phyloP scores from a whole-genome alignment of 306 rosid genomes.

The Lagenaria siceraria region DNA sequence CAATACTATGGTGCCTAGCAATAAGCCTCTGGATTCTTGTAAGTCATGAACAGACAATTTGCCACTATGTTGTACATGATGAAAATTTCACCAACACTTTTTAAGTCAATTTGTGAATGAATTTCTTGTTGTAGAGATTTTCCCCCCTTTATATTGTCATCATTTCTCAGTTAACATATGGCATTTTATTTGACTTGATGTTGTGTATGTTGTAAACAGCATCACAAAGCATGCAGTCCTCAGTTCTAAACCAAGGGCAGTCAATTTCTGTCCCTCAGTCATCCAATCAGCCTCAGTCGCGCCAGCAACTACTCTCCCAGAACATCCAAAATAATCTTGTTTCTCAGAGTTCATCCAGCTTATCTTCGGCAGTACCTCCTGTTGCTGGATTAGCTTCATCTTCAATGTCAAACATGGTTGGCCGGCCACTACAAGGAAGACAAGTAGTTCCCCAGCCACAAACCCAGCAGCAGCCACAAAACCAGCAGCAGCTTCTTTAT shows the following conservation, averaged over 20 bases:
- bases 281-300: conserved; percentile 46
- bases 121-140: background rate
- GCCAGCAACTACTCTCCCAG: conserved; percentile 60
- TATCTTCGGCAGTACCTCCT: conserved; percentile 40
- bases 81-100: background rate
- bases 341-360: conserved; percentile 27
- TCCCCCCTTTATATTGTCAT: background rate
- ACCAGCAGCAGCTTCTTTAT: conserved; percentile 50
- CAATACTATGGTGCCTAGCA: conserved; percentile 37
- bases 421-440: conserved; percentile 69
- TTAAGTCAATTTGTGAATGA: background rate
- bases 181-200: background rate
- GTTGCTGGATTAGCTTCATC: conserved; percentile 46
- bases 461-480: conserved; percentile 42
- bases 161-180: background rate
- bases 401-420: conserved; percentile 44
- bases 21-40: conserved; percentile 56
- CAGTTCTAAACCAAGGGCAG: conserved; percentile 49
- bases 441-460: conserved; percentile 52
- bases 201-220: conserved; percentile 22
- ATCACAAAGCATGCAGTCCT: conserved; percentile 39
- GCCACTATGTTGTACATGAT: background rate
- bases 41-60: background rate
- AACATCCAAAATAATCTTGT: conserved; percentile 46
- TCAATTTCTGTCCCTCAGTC: conserved; percentile 38